phyloP scores from a whole-genome alignment of 306 rosid species.

The Gastrolobium bilobum region DNA sequence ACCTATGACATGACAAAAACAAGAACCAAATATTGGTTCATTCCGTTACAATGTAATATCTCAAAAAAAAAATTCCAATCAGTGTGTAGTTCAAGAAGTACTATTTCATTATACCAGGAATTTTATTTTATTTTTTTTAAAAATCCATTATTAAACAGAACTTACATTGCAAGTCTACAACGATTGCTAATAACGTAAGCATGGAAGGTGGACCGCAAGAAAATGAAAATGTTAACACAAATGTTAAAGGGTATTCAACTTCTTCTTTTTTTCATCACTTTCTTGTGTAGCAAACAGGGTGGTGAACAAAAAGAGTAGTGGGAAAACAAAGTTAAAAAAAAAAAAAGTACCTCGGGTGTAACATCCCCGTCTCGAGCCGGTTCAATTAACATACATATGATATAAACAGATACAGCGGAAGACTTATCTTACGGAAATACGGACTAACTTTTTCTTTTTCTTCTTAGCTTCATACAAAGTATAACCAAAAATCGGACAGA shows the following conservation, averaged over 20 bases:
- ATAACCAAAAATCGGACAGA: too few species aligned
- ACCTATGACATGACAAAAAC: conserved; percentile 55
- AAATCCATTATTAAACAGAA: neutral
- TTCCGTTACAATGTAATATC: conserved; percentile 1
- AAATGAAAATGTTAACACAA: neutral
- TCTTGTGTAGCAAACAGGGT: conserved; percentile 30
- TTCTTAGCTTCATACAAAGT: too few species aligned
- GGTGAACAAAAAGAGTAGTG: neutral
- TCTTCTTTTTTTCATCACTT: neutral
- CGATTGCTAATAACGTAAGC: neutral
- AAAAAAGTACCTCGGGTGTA: conserved; percentile 89
- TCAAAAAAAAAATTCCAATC: neutral
- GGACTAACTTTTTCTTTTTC: too few species aligned
- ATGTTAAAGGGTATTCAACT: neutral
- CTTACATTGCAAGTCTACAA: neutral
- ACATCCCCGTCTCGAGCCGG: too few species aligned
- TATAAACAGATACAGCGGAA: too few species aligned
- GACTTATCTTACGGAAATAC: too few species aligned
- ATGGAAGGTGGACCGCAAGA: neutral
- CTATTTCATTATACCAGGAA: conserved; percentile 15
- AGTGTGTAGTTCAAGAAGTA: neutral
- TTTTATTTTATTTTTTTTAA: too few species aligned
- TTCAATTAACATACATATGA: too few species aligned
- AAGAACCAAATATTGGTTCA: neutral
- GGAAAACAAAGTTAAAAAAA: neutral